These are phyloP conservation scores for Paramecium biaurelia DNA, from an alignment of 73 alveolate genomes.

Conservation along the genomic window DNA sequence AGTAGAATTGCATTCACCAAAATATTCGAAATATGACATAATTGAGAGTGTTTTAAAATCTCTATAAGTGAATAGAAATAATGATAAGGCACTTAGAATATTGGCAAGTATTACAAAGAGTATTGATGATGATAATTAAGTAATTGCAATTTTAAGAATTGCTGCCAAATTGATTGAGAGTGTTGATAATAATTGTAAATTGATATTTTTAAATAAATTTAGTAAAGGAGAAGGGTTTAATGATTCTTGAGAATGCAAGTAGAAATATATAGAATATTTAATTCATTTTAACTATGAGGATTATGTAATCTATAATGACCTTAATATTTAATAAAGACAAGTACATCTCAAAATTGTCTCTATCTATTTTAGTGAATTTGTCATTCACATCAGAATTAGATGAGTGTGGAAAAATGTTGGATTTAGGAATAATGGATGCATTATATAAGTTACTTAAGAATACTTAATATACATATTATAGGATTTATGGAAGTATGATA, in stretches of 20 bases:
- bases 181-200: neutral
- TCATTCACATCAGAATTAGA: neutral
- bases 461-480: neutral
- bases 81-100: neutral
- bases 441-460: neutral
- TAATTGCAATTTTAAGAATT: neutral
- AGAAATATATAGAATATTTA: neutral
- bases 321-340: neutral
- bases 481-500: neutral
- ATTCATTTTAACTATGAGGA: neutral
- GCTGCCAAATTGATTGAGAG: neutral
- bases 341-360: neutral
- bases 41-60: neutral
- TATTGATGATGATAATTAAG: neutral
- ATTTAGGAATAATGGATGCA: neutral
- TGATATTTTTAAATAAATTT: neutral
- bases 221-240: slow-evolving; percentile 3
- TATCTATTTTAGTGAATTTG: neutral
- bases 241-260: neutral
- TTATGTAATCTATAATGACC: neutral
- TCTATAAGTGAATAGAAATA: neutral
- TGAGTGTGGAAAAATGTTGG: neutral
- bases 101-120: neutral
- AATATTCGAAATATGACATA: neutral
- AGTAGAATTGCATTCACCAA: neutral